Conservation (phyloP, 2,329 filamentous ascomycete species). For the Talaromyces sp. region DNA sequence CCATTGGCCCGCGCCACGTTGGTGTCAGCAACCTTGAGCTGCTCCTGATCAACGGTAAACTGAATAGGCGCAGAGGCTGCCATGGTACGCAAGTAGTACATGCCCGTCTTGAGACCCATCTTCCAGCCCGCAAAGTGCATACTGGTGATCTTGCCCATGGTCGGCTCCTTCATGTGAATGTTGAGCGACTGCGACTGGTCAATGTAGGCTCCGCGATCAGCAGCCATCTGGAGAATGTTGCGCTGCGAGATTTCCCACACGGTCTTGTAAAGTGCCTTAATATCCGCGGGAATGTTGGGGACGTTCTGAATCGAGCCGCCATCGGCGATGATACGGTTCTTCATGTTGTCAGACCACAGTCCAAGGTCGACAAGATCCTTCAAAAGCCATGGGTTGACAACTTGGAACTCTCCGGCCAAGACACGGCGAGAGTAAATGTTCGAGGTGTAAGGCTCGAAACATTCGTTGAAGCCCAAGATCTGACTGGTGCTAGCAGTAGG, state of each 20-base stretch:
- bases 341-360: conserved; percentile 99
- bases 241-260: conserved; percentile 99
- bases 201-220: conserved; percentile 96
- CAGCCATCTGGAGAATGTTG: conserved; percentile 93
- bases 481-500: conserved; percentile 95
- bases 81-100: conserved; percentile 99
- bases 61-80: conserved; percentile 95
- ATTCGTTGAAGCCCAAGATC: conserved; percentile 98
- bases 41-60: conserved; percentile 97
- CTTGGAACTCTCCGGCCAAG: conserved; percentile 96
- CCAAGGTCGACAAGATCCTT: conserved; percentile 98
- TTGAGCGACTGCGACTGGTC: conserved; percentile 99
- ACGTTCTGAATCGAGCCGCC: conserved; percentile 95
- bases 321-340: conserved; percentile 99
- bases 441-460: conserved; percentile 98
- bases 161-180: conserved; percentile 98
- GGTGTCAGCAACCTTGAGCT: conserved; percentile 80
- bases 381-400: conserved; percentile 97
- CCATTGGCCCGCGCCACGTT: conserved; percentile 61
- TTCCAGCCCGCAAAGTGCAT: conserved; percentile 99
- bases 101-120: conserved; percentile 97
- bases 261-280: conserved; percentile 98
- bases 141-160: conserved; percentile 99
- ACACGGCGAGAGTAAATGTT: conserved; percentile 99
- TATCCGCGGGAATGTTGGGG: conserved; percentile 89